Conservation (phyloP, 495 filamentous ascomycete genomes). For the Cryomyces antarcticus region DNA sequence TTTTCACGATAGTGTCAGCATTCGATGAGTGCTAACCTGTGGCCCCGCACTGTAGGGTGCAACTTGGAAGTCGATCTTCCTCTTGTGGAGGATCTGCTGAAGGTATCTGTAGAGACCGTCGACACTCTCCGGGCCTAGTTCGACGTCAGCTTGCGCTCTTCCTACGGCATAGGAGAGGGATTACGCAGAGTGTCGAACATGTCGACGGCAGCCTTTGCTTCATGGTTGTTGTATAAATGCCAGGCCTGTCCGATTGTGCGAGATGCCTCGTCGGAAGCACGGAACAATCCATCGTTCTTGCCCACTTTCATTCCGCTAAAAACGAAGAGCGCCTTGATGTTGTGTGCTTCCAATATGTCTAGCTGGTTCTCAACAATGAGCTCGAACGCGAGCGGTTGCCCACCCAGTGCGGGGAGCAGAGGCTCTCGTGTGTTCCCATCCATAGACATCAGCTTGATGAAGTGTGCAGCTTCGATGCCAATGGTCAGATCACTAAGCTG, state of each 20-base stretch:
- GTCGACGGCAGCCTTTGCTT: slow-evolving; percentile 56
- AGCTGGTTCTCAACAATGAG: slow-evolving; percentile 55
- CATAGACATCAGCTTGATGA: slow-evolving; percentile 54
- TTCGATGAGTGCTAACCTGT: slow-evolving; percentile 35
- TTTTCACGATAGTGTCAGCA: background rate
- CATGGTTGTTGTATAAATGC: slow-evolving; percentile 64
- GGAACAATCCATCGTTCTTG: slow-evolving; percentile 34
- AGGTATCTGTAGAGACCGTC: slow-evolving; percentile 20
- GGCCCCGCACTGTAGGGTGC: slow-evolving; percentile 80
- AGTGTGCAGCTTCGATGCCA: slow-evolving; percentile 80
- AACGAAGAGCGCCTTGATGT: slow-evolving; percentile 58
- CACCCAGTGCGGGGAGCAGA: slow-evolving; percentile 73
- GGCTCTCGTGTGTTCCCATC: slow-evolving; percentile 54
- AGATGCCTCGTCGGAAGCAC: slow-evolving; percentile 21
- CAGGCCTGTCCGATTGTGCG: slow-evolving; percentile 40
- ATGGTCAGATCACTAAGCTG: slow-evolving; percentile 50
- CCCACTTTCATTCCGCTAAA: slow-evolving; percentile 71
- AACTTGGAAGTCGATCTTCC: slow-evolving; percentile 58
- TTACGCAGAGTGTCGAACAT: slow-evolving; percentile 43
- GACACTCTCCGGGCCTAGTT: slow-evolving; percentile 9
- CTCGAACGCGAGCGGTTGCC: slow-evolving; percentile 60
- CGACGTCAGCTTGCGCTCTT: background rate
- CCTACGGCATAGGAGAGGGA: slow-evolving; percentile 2
- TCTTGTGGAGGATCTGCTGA: slow-evolving; percentile 47
- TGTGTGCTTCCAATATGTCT: slow-evolving; percentile 37